Evolutionary conservation across 176 grass and related monocot species (phyloP).

Genomic region (Panicum miliaceum): DNA sequence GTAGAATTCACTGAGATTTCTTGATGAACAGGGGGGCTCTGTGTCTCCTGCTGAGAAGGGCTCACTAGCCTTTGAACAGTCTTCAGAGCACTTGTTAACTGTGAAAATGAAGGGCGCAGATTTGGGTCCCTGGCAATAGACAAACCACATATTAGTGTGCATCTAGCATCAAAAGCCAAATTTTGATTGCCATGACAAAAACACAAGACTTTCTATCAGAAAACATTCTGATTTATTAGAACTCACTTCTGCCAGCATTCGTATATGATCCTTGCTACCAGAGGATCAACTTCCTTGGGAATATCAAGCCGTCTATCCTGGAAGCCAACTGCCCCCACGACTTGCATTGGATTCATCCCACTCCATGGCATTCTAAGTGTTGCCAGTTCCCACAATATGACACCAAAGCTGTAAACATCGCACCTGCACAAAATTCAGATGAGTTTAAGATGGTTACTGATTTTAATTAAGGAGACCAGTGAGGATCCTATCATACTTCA

Average conservation of each 20-base stretch:
- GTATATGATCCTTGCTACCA: slow-evolving; percentile 81
- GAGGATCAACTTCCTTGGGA: slow-evolving; percentile 92
- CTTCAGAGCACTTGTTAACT: slow-evolving; percentile 76
- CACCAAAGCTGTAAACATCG: slow-evolving; percentile 97
- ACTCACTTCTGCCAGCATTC: slow-evolving; percentile 98
- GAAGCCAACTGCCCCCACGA: slow-evolving; percentile 97
- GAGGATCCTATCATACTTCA: not conserved
- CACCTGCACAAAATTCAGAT: slow-evolving; percentile 63
- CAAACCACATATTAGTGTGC: slow-evolving; percentile 9
- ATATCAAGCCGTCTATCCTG: slow-evolving; percentile 89
- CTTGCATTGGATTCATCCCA: slow-evolving; percentile 99
- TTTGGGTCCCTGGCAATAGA: slow-evolving; percentile 67
- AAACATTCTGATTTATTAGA: not conserved
- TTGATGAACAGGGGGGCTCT: slow-evolving; percentile 67
- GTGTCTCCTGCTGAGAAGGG: slow-evolving; percentile 70
- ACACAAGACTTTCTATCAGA: not conserved
- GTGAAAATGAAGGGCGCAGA: slow-evolving; percentile 83
- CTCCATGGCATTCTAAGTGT: slow-evolving; percentile 94
- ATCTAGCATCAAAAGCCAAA: not conserved
- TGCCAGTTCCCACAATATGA: slow-evolving; percentile 96
- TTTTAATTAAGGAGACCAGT: not conserved
- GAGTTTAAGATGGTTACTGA: slow-evolving; percentile 17
- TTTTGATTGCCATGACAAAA: not conserved
- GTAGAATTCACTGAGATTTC: slow-evolving; percentile 95
- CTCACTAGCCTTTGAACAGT: slow-evolving; percentile 78